phyloP scores from a whole-genome alignment of 1,284 basidiomycete species.

The Fistulinella staudtii region DNA sequence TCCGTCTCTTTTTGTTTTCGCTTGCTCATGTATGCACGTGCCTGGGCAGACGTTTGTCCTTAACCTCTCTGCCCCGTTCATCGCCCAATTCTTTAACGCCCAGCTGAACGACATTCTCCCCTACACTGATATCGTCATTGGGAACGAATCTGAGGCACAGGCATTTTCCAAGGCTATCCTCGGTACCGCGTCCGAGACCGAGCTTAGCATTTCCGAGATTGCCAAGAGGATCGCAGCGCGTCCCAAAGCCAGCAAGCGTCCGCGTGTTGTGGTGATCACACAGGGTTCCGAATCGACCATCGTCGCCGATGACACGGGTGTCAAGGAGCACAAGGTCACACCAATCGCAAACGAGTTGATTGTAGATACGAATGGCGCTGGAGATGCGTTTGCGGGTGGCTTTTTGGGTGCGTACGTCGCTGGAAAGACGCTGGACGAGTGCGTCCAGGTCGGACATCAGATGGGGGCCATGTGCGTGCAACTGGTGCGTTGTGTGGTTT shows the following conservation, averaged over 20 bases:
- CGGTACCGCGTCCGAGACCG: conserved; percentile 31
- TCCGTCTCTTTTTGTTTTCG: neutral
- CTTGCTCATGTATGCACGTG: neutral
- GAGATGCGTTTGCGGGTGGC: conserved; percentile 98
- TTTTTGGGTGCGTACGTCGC: conserved; percentile 85
- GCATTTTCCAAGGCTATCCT: conserved; percentile 76
- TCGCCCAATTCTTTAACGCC: conserved; percentile 88
- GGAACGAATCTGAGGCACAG: conserved; percentile 93
- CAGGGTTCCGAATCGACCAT: conserved; percentile 84
- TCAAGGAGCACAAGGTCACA: conserved; percentile 59
- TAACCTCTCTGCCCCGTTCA: conserved; percentile 98
- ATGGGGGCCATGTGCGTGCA: conserved; percentile 87
- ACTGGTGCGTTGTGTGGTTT: conserved; percentile 49
- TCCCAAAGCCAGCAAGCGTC: conserved; percentile 70
- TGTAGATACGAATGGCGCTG: conserved; percentile 99
- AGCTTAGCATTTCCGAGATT: conserved; percentile 33
- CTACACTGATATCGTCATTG: conserved; percentile 84
- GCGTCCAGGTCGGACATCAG: conserved; percentile 85
- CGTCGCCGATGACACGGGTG: conserved; percentile 63
- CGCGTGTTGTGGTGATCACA: conserved; percentile 88
- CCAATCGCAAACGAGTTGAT: conserved; percentile 69
- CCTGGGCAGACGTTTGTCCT: conserved; percentile 76
- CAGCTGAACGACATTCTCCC: conserved; percentile 80
- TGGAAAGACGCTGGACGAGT: conserved; percentile 79
- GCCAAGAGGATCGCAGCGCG: conserved; percentile 70